Percentiles rank a stretch among this genome's conserved stretches.
Conservation (phyloP, 306 rosid genomes). For the Cucumis sativus region Cucumber_9930_V3 NC_026658.2:21949501-21950000, state of each 20-base stretch:
- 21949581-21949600: background rate
- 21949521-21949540: background rate
- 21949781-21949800: background rate
- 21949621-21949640: background rate
- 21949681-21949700: background rate
- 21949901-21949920: too few relatives aligned
- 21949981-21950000: too few relatives aligned
- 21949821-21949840: too few relatives aligned
- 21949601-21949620: background rate
- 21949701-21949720: background rate
- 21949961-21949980: too few relatives aligned
- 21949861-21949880: too few relatives aligned
- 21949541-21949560: too few relatives aligned
- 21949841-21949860: too few relatives aligned
- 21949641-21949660: background rate
- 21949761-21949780: background rate
- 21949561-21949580: background rate
- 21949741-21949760: background rate
- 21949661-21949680: background rate
- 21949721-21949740: background rate
- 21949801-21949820: background rate
- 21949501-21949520: background rate
- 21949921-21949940: too few relatives aligned
- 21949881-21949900: too few relatives aligned
- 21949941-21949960: too few relatives aligned